Evolutionary conservation across 768 basidiomycete genomes (phyloP), one percentile per base, ranked within the genome.

Genomic region (Tricholoma hemisulphureum): DNA sequence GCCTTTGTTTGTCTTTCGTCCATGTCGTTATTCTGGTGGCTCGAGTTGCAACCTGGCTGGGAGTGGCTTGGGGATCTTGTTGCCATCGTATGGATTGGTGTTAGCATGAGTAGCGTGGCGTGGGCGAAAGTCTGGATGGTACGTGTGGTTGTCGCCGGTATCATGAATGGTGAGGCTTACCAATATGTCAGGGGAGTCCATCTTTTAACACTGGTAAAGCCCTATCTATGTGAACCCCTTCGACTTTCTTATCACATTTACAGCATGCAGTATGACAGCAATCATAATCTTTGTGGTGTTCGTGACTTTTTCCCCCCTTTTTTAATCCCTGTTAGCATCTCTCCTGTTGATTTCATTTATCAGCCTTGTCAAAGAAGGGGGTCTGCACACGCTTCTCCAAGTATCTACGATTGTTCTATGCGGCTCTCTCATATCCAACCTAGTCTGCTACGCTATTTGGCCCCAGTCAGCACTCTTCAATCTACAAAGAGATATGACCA

Each of bases 111-210:
- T 50, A 67, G 81, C 3, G 70, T 98, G 16, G 93, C 95, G 1
- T 98, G 92, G 90, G 84, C 88, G 74, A 98, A 98, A 71, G 82
- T 91, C 2, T 93, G 89, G 86, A 93, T 98, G 81, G 81, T 78
- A 51, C 58, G 75, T 55, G 18, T 35, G 9, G 14, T 37, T 16
- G 18, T 51, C 0, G 18, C 6, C 34, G 8, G 16, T 32, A 35
- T 39, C 2, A 26, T 24, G 3, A 20, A 35, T 23, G 0, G 28
- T 26, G 11, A 35, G 20, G 39, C 16, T 57, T 35, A 49, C 29
- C 34, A 10, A 23, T 37, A 26, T 35, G 24, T 43, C 34, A 80
- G 80, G 81, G 77, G 10, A 95, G 89, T 66, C 91, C 93, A 2
- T 86, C 88, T 18, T 97, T 94, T 65, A 93, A 93, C 65, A 88